Conservation (phyloP, 768 basidiomycete species). For the Mycena pura region DNA sequence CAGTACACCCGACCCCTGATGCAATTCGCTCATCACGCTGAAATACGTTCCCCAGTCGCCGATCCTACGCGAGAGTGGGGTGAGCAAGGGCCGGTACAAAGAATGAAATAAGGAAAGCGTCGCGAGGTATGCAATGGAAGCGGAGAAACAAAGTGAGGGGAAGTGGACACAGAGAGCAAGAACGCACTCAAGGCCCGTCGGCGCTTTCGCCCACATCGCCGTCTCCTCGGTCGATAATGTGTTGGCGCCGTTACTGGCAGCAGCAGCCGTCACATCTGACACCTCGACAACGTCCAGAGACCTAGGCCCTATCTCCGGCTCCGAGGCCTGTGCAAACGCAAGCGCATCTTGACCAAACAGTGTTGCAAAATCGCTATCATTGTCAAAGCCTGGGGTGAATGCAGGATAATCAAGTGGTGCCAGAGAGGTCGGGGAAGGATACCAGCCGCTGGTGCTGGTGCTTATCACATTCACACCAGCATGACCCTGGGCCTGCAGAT, state of each 20-base stretch:
- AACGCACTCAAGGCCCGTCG: constrained; percentile 54
- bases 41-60: not conserved
- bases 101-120: not conserved
- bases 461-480: no score
- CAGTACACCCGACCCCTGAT: not conserved
- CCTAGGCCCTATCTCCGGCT: no score
- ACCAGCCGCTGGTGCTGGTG: not conserved
- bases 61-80: not conserved
- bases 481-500: not conserved
- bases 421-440: not conserved
- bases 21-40: not conserved
- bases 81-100: not conserved
- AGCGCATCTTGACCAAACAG: not conserved
- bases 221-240: constrained; percentile 42
- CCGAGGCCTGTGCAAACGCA: not conserved
- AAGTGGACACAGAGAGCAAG: not conserved
- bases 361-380: no score
- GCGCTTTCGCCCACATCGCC: constrained; percentile 57
- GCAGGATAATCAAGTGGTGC: not conserved
- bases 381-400: no score
- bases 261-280: not conserved
- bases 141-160: not conserved
- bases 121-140: no score
- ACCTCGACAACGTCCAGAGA: no score
- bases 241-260: not conserved